These are phyloP conservation scores for Rubroboletus satanas DNA, from an alignment of 768 basidiomycete genomes.

Conservation along the genomic window DNA sequence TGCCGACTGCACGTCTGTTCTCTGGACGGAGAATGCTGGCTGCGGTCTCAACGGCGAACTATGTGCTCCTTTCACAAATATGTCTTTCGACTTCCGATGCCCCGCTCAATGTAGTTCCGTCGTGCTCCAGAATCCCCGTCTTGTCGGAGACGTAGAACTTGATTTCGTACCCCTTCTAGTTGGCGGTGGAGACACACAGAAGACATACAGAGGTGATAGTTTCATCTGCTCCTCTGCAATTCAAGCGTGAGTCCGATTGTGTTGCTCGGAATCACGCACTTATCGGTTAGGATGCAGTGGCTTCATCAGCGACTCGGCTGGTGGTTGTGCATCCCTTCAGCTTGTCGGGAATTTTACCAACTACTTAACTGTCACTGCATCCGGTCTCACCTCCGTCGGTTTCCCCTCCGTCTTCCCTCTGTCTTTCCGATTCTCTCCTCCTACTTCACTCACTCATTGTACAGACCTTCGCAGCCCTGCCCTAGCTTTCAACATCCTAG, in stretches of 20 bases:
- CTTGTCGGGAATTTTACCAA: slow-evolving; percentile 71
- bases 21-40: slow-evolving; percentile 63
- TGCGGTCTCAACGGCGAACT: slow-evolving; percentile 68
- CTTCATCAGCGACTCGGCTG: slow-evolving; percentile 54
- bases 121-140: slow-evolving; percentile 67
- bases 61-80: slow-evolving; percentile 62
- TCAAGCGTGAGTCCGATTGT: slow-evolving; percentile 57
- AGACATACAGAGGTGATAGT: slow-evolving; percentile 78
- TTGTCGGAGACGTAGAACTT: slow-evolving; percentile 63
- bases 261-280: slow-evolving; percentile 3
- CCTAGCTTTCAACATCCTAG: slow-evolving; percentile 67
- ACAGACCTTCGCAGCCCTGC: slow-evolving; percentile 66
- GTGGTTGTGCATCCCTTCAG: slow-evolving; percentile 73
- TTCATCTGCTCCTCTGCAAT: slow-evolving; percentile 84
- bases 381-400: slow-evolving; percentile 66
- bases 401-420: slow-evolving; percentile 76
- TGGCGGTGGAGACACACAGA: slow-evolving; percentile 72
- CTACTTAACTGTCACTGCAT: slow-evolving; percentile 53
- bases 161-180: slow-evolving; percentile 73
- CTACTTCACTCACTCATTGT: slow-evolving; percentile 56
- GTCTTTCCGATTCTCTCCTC: slow-evolving; percentile 53
- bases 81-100: slow-evolving; percentile 72
- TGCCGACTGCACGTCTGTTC: slow-evolving; percentile 64
- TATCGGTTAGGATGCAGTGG: slow-evolving; percentile 43
- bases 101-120: slow-evolving; percentile 66